These are phyloP conservation scores for Schwanniomyces yamadae DNA, from an alignment of 805 yeast species.

Conservation along the genomic window DNA sequence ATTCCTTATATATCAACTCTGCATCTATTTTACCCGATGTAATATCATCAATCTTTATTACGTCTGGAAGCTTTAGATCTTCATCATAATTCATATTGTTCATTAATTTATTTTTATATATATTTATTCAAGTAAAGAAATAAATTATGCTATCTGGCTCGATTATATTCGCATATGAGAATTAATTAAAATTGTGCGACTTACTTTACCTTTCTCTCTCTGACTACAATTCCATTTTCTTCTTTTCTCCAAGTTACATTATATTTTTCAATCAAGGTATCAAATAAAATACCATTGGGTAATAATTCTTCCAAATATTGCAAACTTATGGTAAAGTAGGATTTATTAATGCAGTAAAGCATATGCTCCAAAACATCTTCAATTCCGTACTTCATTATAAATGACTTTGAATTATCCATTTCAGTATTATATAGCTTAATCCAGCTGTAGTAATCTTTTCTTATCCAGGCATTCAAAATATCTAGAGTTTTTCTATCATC, in stretches of 20 bases:
- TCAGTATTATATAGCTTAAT: constrained; percentile 30
- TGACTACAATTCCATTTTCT: constrained; percentile 24
- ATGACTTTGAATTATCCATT: constrained; percentile 27
- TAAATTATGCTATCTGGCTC: too few relatives aligned
- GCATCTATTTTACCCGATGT: constrained; percentile 43
- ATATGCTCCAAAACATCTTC: constrained; percentile 31
- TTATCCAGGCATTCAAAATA: constrained; percentile 27
- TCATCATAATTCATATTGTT: too few relatives aligned
- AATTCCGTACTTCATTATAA: constrained; percentile 45
- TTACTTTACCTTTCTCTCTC: constrained; percentile 12
- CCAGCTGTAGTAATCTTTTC: constrained; percentile 31
- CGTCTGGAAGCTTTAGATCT: constrained; percentile 31
- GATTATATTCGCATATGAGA: too few relatives aligned
- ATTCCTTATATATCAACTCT: constrained; percentile 41
- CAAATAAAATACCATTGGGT: constrained; percentile 25
- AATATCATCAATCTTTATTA: constrained; percentile 42
- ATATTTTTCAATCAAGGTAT: constrained; percentile 18
- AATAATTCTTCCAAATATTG: constrained; percentile 24
- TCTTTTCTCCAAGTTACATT: constrained; percentile 31
- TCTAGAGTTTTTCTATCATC: constrained; percentile 12
- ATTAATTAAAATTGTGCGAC: too few relatives aligned
- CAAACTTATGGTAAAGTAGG: constrained; percentile 39
- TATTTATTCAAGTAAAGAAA: too few relatives aligned
- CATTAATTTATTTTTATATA: too few relatives aligned
- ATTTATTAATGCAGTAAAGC: constrained; percentile 20